Conservation (phyloP, 2,329 filamentous ascomycete genomes). For the Phyllosticta paracitricarpa region DNA sequence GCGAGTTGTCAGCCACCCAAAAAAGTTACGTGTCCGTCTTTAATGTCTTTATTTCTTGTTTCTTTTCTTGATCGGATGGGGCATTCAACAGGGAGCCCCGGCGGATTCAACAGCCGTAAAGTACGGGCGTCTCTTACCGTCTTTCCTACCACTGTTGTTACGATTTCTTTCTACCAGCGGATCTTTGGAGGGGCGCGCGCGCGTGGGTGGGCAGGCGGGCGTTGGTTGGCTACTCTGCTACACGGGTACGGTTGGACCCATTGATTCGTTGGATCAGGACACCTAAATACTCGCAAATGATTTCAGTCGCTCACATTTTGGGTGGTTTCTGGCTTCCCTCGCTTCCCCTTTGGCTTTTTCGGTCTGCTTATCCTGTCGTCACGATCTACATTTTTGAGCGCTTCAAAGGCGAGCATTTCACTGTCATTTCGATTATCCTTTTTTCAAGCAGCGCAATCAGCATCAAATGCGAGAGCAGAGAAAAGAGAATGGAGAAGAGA, state of each 20-base stretch:
- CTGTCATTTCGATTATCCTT: too few species aligned
- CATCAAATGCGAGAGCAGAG: too few species aligned
- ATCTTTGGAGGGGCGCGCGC: not conserved
- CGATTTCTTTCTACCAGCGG: not conserved
- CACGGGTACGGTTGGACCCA: not conserved
- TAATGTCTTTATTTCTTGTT: not conserved
- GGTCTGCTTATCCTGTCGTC: not conserved
- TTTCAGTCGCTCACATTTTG: not conserved
- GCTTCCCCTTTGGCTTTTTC: not conserved
- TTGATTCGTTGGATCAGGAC: not conserved
- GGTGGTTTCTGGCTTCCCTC: not conserved
- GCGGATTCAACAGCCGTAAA: not conserved
- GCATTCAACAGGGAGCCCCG: not conserved
- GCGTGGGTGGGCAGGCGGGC: not conserved
- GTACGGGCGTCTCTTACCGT: not conserved
- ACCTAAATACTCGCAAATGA: not conserved
- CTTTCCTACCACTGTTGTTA: not conserved
- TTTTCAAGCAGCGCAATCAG: too few species aligned
- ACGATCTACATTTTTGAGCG: not conserved
- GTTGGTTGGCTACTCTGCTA: not conserved
- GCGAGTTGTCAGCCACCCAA: not conserved
- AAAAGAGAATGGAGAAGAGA: too few species aligned
- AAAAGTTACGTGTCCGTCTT: not conserved
- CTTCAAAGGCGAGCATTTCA: not conserved
- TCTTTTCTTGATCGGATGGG: not conserved